These are phyloP conservation scores for Aphanomyces cochlioides DNA, from an alignment of 352 stramenopile species.

Conservation along the genomic window DNA sequence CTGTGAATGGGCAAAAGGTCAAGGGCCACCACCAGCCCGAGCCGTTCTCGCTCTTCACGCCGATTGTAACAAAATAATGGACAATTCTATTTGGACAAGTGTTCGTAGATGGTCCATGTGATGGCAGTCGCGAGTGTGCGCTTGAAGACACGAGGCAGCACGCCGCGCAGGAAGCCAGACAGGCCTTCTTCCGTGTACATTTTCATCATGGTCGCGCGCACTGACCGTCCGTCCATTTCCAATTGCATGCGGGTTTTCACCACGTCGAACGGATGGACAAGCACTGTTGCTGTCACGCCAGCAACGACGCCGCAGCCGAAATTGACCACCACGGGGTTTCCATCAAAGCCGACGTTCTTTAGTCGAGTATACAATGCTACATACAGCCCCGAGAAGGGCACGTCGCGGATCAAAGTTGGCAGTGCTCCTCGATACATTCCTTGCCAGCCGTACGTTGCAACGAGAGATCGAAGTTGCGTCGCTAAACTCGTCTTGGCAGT, in stretches of 20 bases:
- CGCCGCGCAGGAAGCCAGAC: constrained; percentile 91
- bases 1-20: constrained; percentile 29
- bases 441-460: constrained; percentile 59
- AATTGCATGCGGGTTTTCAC: constrained; percentile 89
- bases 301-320: constrained; percentile 77
- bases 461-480: constrained; percentile 59
- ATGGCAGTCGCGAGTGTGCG: constrained; percentile 98
- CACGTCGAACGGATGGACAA: constrained; percentile 84
- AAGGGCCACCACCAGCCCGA: constrained; percentile 34
- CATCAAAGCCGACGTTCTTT: constrained; percentile 34
- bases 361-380: constrained; percentile 81
- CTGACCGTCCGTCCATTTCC: constrained; percentile 56
- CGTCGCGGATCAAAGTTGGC: constrained; percentile 79
- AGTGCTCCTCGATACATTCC: constrained; percentile 84
- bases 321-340: constrained; percentile 51
- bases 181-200: constrained; percentile 91
- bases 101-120: constrained; percentile 99
- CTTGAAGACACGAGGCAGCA: constrained; percentile 92
- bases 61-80: constrained; percentile 78
- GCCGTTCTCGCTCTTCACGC: constrained; percentile 79
- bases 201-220: constrained; percentile 65
- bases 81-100: constrained; percentile 37
- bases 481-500: constrained; percentile 59
- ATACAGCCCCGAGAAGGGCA: constrained; percentile 86
- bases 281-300: constrained; percentile 66